phyloP scores from a whole-genome alignment of 305 asterid species.

The Caryopteris hybrid region DNA sequence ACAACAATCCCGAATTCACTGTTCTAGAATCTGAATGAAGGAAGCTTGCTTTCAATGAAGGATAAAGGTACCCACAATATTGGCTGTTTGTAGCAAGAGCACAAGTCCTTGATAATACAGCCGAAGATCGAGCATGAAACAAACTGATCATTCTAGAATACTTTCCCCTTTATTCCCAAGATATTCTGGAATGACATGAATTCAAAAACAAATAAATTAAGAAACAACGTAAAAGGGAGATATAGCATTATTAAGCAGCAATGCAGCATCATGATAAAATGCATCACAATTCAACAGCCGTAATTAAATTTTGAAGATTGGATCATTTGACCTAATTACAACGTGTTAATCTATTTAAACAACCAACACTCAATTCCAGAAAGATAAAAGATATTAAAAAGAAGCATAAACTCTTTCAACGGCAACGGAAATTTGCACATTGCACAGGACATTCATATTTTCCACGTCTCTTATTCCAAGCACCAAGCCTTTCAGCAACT shows the following conservation, averaged over 20 bases:
- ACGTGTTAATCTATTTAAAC: background rate
- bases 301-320: background rate
- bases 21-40: slow-evolving; percentile 37
- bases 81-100: slow-evolving; percentile 35
- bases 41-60: slow-evolving; percentile 34
- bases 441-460: background rate
- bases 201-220: background rate
- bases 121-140: slow-evolving; percentile 55
- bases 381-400: background rate
- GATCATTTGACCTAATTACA: slow-evolving; percentile 1
- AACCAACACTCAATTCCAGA: slow-evolving; percentile 5
- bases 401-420: background rate
- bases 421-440: background rate
- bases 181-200: slow-evolving; percentile 25
- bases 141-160: slow-evolving; percentile 61
- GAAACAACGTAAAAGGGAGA: too few relatives aligned
- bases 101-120: slow-evolving; percentile 42
- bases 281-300: background rate
- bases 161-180: slow-evolving; percentile 26
- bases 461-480: background rate
- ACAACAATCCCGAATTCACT: slow-evolving; percentile 28
- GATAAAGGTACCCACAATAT: slow-evolving; percentile 23
- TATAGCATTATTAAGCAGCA: too few relatives aligned
- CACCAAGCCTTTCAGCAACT: background rate
- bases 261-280: background rate